Conservation (phyloP, 164 flowering plant genomes). For the Akebia trifoliata region DNA sequence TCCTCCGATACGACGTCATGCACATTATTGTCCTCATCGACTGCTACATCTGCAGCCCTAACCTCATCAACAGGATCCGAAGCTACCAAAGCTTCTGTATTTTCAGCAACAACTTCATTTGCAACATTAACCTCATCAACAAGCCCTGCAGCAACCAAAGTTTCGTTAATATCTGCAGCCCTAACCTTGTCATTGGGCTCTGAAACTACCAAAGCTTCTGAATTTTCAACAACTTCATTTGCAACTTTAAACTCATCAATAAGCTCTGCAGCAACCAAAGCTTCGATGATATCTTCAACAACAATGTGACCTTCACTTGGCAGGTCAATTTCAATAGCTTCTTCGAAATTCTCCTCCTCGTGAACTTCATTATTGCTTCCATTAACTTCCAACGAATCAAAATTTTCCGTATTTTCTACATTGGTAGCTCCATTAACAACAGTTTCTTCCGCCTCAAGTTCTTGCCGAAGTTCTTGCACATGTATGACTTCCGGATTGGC, state of each 20-base stretch:
- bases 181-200: no score
- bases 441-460: slow-evolving; percentile 10
- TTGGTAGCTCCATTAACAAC: slow-evolving; percentile 15
- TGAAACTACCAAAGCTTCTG: no score
- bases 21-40: slow-evolving; percentile 21
- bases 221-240: no score
- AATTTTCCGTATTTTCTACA: slow-evolving; percentile 9
- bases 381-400: slow-evolving; percentile 9
- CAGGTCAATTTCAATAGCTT: slow-evolving; percentile 33
- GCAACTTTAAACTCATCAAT: no score
- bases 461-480: slow-evolving; percentile 1
- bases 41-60: slow-evolving; percentile 6
- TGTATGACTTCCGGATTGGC: slow-evolving; percentile 5
- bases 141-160: no score
- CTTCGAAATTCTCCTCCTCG: slow-evolving; percentile 37
- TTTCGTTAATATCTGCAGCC: no score
- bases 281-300: no score
- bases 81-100: slow-evolving; percentile 11
- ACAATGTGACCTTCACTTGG: no score
- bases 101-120: no score
- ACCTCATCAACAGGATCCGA: slow-evolving; percentile 12
- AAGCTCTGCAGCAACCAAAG: no score
- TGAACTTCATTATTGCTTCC: slow-evolving; percentile 18
- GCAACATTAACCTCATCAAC: no score
- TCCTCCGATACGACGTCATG: slow-evolving; percentile 11